These are phyloP conservation scores for Candida pini DNA, from an alignment of 805 yeast genomes.

Conservation along the genomic window DNA sequence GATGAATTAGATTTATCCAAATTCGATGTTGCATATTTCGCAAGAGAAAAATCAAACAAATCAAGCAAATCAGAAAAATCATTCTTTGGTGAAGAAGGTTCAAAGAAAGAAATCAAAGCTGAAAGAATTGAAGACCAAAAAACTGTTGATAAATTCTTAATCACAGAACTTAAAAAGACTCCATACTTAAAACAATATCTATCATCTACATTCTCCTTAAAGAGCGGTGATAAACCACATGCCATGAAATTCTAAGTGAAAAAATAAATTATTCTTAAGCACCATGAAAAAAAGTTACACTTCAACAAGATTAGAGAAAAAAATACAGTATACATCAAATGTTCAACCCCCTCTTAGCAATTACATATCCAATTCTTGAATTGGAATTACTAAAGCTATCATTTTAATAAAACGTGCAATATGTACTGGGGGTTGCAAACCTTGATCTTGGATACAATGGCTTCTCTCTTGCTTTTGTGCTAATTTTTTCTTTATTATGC, in stretches of 20 bases:
- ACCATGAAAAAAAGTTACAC: too few species aligned
- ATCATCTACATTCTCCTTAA: conserved; percentile 91
- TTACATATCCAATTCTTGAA: too few species aligned
- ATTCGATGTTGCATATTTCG: conserved; percentile 92
- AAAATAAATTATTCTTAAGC: conserved; percentile 1
- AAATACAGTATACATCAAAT: too few species aligned
- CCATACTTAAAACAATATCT: conserved; percentile 96
- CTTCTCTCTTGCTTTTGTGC: too few species aligned
- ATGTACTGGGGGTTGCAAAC: too few species aligned
- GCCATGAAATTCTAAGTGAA: conserved; percentile 82
- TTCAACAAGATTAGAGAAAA: too few species aligned
- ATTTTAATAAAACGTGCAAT: too few species aligned
- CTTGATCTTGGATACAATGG: too few species aligned
- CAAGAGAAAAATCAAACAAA: conserved; percentile 86
- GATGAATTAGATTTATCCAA: conserved; percentile 79
- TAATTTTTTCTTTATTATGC: too few species aligned
- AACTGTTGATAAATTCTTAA: conserved; percentile 85
- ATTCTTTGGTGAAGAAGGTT: conserved; percentile 72
- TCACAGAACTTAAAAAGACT: conserved; percentile 93
- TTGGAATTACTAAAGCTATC: too few species aligned
- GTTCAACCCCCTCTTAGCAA: too few species aligned
- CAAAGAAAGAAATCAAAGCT: conserved; percentile 84
- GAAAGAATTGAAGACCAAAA: conserved; percentile 97
- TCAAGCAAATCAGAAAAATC: conserved; percentile 85
- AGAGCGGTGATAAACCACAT: conserved; percentile 98